These are phyloP conservation scores for Leonotis leonurus DNA, from an alignment of 257 asterid species.

Conservation along the genomic window DNA sequence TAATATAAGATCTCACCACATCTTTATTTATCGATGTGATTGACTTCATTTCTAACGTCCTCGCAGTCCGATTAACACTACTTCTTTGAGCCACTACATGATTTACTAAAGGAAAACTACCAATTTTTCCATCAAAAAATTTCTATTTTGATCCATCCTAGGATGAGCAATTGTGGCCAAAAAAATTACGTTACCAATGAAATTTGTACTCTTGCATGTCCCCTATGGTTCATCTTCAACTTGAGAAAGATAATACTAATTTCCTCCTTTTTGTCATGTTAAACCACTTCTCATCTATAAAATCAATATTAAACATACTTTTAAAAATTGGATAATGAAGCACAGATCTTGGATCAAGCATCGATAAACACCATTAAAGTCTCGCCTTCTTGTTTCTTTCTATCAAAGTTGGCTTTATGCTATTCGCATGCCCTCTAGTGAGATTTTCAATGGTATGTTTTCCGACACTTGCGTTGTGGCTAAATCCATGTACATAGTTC, in stretches of 20 bases:
- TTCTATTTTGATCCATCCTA: not conserved
- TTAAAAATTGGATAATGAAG: no score
- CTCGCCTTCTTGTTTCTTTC: no score
- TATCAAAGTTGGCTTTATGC: no score
- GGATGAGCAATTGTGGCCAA: not conserved
- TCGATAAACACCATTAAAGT: no score
- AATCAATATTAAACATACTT: no score
- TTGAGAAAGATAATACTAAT: not conserved
- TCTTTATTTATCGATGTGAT: not conserved
- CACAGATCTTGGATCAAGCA: no score
- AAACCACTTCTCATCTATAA: no score
- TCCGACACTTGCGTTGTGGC: no score
- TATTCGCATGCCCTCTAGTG: no score
- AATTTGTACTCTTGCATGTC: not conserved
- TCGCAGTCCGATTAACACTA: not conserved
- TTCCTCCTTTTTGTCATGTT: not conserved
- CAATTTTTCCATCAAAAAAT: not conserved
- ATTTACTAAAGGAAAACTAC: no score
- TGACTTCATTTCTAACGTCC: not conserved
- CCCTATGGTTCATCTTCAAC: not conserved
- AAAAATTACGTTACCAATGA: not conserved
- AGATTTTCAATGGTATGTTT: no score
- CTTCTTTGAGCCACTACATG: not conserved
- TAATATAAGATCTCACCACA: not conserved
- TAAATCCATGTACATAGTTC: no score